phyloP scores from a whole-genome alignment of 768 basidiomycete species.

The Amanita brunnescens region DNA sequence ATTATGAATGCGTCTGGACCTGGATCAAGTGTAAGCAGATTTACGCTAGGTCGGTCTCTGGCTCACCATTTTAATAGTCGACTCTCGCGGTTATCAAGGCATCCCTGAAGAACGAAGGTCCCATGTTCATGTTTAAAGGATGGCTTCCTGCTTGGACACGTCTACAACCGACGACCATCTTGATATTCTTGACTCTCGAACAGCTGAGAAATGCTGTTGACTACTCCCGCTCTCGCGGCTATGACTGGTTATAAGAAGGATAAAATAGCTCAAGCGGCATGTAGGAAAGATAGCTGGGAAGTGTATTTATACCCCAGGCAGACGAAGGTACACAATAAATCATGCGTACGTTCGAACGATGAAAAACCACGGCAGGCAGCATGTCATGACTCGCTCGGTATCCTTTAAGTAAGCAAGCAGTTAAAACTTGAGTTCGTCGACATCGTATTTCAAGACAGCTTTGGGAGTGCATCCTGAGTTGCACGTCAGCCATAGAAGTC shows the following conservation, averaged over 20 bases:
- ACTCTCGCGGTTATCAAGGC: slow-evolving; percentile 60
- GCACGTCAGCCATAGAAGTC: too few relatives aligned
- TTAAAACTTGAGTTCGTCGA: too few relatives aligned
- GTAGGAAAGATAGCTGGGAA: too few relatives aligned
- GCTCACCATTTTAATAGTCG: slow-evolving; percentile 33
- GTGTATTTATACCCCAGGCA: slow-evolving; percentile 1
- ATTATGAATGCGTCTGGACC: slow-evolving; percentile 87
- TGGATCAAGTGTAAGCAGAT: slow-evolving; percentile 54
- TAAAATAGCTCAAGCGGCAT: too few relatives aligned
- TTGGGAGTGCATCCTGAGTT: too few relatives aligned
- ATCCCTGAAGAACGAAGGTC: slow-evolving; percentile 65
- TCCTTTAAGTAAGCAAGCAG: too few relatives aligned
- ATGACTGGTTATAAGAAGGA: slow-evolving; percentile 16
- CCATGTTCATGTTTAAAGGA: slow-evolving; percentile 91
- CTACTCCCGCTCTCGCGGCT: slow-evolving; percentile 38
- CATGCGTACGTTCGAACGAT: too few relatives aligned
- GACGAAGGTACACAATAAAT: too few relatives aligned
- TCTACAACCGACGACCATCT: slow-evolving; percentile 80
- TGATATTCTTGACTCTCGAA: slow-evolving; percentile 81
- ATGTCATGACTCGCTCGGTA: too few relatives aligned
- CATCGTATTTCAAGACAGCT: too few relatives aligned
- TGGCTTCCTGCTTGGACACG: slow-evolving; percentile 86
- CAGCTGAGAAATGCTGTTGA: slow-evolving; percentile 72
- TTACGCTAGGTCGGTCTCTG: neutral
- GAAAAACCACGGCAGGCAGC: too few relatives aligned